Percentiles rank a stretch among this genome's conserved stretches.
These are phyloP conservation scores for Blastobotrys persicus DNA, from an alignment of 1,139 yeast genomes.

Conservation along the genomic window DNA sequence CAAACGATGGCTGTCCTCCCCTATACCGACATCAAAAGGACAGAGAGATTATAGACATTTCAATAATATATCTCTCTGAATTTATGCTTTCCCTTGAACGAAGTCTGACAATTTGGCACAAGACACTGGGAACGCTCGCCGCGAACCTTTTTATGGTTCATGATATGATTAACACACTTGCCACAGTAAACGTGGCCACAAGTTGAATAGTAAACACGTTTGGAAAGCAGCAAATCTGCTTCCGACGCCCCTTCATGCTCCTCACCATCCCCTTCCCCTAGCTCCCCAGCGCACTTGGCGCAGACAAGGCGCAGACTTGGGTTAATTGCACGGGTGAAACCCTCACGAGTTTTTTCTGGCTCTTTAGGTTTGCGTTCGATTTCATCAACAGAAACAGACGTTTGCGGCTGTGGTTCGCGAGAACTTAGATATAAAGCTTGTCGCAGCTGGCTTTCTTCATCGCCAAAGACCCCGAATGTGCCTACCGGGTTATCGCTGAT, in stretches of 20 bases:
- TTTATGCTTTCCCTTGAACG: conserved; percentile 17
- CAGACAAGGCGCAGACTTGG: conserved; percentile 43
- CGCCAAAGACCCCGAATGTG: background rate
- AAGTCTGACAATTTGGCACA: conserved; percentile 25
- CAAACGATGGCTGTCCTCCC: too few relatives aligned
- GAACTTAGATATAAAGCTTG: conserved; percentile 18
- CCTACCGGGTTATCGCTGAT: background rate
- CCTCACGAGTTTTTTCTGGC: conserved; percentile 23
- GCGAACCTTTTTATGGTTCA: conserved; percentile 17
- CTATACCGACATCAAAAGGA: too few relatives aligned
- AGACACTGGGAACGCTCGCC: conserved; percentile 21
- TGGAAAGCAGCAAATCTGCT: conserved; percentile 60
- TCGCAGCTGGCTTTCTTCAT: conserved; percentile 7
- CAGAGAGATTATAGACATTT: background rate
- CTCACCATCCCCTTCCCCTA: conserved; percentile 68
- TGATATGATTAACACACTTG: conserved; percentile 64
- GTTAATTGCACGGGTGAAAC: conserved; percentile 25
- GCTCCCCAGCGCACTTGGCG: conserved; percentile 62
- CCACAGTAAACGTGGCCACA: conserved; percentile 94
- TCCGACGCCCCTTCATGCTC: conserved; percentile 47
- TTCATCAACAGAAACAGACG: conserved; percentile 15
- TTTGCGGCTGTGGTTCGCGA: conserved; percentile 14
- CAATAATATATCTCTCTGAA: conserved; percentile 30
- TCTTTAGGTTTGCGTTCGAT: conserved; percentile 19
- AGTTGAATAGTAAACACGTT: conserved; percentile 60